These are phyloP conservation scores for Tricholoma matsutake DNA, from an alignment of 768 basidiomycete genomes.

Conservation along the genomic window DNA sequence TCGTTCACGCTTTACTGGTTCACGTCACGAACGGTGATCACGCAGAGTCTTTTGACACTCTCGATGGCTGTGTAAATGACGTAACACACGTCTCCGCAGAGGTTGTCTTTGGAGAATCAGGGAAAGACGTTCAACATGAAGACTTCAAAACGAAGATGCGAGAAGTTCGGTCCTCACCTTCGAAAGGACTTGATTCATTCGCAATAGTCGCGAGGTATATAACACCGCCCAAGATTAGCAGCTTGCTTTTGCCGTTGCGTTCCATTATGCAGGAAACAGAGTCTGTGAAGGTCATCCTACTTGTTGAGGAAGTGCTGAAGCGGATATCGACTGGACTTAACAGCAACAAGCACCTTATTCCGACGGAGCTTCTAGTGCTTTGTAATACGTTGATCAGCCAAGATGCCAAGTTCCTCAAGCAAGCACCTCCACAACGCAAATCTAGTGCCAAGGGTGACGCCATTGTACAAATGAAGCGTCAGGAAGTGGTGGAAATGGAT, in stretches of 20 bases:
- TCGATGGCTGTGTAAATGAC: slow-evolving; percentile 79
- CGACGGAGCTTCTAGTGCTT: slow-evolving; percentile 70
- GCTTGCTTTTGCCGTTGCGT: slow-evolving; percentile 73
- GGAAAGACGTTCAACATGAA: slow-evolving; percentile 81
- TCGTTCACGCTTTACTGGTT: slow-evolving; percentile 77
- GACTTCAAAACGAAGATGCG: slow-evolving; percentile 95
- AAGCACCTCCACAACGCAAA: slow-evolving; percentile 40
- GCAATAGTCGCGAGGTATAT: slow-evolving; percentile 75
- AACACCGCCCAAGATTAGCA: slow-evolving; percentile 72
- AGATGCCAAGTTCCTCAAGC: slow-evolving; percentile 82
- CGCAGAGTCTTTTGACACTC: slow-evolving; percentile 48
- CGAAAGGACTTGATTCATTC: slow-evolving; percentile 86
- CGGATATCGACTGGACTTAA: slow-evolving; percentile 84
- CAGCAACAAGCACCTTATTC: slow-evolving; percentile 67
- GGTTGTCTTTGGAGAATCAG: slow-evolving; percentile 93
- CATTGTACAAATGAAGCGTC: slow-evolving; percentile 78
- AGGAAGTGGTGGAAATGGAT: slow-evolving; percentile 49
- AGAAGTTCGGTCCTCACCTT: slow-evolving; percentile 80
- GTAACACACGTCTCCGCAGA: slow-evolving; percentile 80
- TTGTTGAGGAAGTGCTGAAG: slow-evolving; percentile 85
- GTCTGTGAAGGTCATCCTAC: slow-evolving; percentile 72
- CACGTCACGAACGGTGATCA: slow-evolving; percentile 68
- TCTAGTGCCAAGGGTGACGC: slow-evolving; percentile 47
- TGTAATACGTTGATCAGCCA: slow-evolving; percentile 90
- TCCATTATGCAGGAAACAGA: slow-evolving; percentile 86